Evolutionary conservation across 495 filamentous ascomycete species (phyloP), one percentile per base, ranked within the genome.

Genomic region (Lasiosphaeria hispida): DNA sequence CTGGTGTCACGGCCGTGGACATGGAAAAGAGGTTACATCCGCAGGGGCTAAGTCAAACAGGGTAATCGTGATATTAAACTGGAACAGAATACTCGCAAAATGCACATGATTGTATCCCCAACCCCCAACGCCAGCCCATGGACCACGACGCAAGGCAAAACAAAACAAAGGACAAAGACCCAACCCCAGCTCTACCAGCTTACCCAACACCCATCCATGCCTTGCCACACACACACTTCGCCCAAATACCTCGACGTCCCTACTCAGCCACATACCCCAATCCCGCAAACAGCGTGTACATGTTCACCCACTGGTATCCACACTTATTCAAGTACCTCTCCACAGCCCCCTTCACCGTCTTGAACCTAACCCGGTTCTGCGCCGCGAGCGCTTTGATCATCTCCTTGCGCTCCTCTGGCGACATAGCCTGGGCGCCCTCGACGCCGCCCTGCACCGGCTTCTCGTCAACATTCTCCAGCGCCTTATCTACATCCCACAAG

Each of bases 301-400:
- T 98, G 56, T 89, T 89, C 53, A 98, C 94, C 91, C 91, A 97
- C 73, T 89, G 88, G 69, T 92, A 79, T 36, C 95, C 94, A 78
- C 91, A 96, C 79, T 91, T 94, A 68, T 90, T 90, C 72, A 98
- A 72, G 75, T 97, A 95, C 67, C 72, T 85, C 58, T 91, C 90
- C 10, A 95, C 91, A n/a, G 89, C 85, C 1, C 79, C 81, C 74
- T 81, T 86, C 45, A 92, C 75, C 7, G 88, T 90, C 14, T 65
- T 82, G 69, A 97, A 97, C 64, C 91, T 72, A 36, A 75, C 77
- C 34, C 87, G 76, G 70, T 97, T 97, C 69, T 88, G 84, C 66
- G 89, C 88, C 30, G 83, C 90, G 62, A 97, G 78, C 36, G 85
- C 85, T 10, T 78, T 71, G 34, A 89, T 66, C 61, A 79, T 86